Evolutionary conservation across 805 yeast species (phyloP).

Genomic region (Saccharomycopsis babjevae): DNA sequence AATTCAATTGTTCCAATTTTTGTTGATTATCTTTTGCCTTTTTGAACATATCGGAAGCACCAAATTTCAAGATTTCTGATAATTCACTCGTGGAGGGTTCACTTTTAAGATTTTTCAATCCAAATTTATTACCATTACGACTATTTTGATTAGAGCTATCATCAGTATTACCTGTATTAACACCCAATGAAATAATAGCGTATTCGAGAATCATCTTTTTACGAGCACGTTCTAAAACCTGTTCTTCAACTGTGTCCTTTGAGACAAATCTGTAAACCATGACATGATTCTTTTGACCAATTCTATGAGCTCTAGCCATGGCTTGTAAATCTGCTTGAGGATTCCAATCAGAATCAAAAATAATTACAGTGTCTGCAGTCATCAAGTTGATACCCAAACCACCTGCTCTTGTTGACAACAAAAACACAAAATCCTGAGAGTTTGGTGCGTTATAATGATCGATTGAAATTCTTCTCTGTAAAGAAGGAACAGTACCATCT

Average conservation of each 20-base stretch:
- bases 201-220: constrained; percentile 97
- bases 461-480: constrained; percentile 86
- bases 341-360: constrained; percentile 98
- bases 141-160: constrained; percentile 26
- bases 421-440: constrained; percentile 82
- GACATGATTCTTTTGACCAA: constrained; percentile 98
- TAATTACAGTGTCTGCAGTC: constrained; percentile 99
- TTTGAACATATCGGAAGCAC: constrained; percentile 93
- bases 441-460: constrained; percentile 95
- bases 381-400: constrained; percentile 95
- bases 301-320: constrained; percentile 99
- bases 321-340: constrained; percentile 99
- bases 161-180: constrained; percentile 45
- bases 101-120: constrained; percentile 29
- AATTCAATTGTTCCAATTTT: constrained; percentile 86
- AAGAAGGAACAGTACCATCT: constrained; percentile 94
- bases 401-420: constrained; percentile 95
- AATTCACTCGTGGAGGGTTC: constrained; percentile 83
- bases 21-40: constrained; percentile 90
- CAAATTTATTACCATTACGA: constrained; percentile 24
- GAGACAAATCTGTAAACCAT: constrained; percentile 97
- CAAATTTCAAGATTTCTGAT: constrained; percentile 89
- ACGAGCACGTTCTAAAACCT: constrained; percentile 91
- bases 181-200: constrained; percentile 93
- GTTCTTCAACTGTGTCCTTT: constrained; percentile 96